A percentile compares a stretch with the other conserved stretches of the same genome.
phyloP scores from a whole-genome alignment of 257 asterid genomes.

The Nicotiana obtusifolia region DNA sequence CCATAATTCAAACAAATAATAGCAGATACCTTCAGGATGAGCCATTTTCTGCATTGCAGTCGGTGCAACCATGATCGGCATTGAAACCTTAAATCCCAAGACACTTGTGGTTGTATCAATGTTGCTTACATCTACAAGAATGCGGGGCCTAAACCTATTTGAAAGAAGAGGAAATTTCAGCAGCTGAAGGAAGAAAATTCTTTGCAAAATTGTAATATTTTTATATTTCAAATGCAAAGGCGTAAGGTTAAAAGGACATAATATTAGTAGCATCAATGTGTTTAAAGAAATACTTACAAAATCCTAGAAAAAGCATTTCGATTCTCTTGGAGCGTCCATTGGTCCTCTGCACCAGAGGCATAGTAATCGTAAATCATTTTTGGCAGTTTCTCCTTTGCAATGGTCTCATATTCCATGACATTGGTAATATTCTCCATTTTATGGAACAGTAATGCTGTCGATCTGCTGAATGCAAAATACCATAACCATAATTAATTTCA shows the following conservation, averaged over 20 bases:
- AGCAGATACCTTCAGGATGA: constrained; percentile 63
- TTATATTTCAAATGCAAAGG: neutral
- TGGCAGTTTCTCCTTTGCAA: constrained; percentile 55
- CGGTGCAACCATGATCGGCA: constrained; percentile 96
- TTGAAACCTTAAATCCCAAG: constrained; percentile 63
- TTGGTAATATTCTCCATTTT: constrained; percentile 56
- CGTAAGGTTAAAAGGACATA: neutral
- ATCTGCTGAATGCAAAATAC: neutral
- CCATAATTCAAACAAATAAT: neutral
- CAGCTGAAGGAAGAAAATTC: neutral
- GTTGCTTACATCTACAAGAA: constrained; percentile 69
- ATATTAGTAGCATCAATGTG: neutral
- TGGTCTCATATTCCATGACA: constrained; percentile 55
- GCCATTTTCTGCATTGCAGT: constrained; percentile 96
- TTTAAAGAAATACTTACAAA: constrained; percentile 34
- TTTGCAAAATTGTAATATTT: neutral
- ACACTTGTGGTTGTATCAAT: constrained; percentile 52
- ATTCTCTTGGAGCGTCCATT: constrained; percentile 70
- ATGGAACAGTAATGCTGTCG: neutral
- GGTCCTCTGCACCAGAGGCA: constrained; percentile 73
- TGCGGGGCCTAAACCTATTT: constrained; percentile 77
- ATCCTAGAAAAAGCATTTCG: constrained; percentile 57
- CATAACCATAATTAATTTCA: neutral
- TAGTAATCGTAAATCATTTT: constrained; percentile 69
- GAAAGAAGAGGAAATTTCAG: constrained; percentile 6